Conservation (phyloP, 306 rosid species). For the Begonia masoniana region DNA sequence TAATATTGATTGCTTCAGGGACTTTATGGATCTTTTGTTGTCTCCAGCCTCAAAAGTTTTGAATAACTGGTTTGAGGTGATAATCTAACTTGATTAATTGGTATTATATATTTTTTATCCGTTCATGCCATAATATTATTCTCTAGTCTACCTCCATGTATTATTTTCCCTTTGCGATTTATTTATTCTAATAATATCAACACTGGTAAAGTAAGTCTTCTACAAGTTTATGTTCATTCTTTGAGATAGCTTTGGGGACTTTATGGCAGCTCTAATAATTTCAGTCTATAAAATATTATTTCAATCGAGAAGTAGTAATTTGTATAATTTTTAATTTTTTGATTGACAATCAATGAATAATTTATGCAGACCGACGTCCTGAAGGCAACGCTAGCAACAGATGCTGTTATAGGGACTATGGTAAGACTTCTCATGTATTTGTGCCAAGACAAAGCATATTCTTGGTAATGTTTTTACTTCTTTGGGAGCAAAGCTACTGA, state of each 20-base stretch:
- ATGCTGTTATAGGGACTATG: slow-evolving; percentile 78
- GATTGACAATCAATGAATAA: not conserved
- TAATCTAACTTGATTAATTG: slow-evolving; percentile 3
- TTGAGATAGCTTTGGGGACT: too few species aligned
- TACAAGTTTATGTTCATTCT: too few species aligned
- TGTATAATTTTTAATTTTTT: too few species aligned
- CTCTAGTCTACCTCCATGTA: too few species aligned
- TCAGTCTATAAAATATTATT: slow-evolving; percentile 1
- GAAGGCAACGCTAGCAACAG: slow-evolving; percentile 89
- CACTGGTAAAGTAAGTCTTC: too few species aligned
- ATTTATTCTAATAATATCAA: too few species aligned
- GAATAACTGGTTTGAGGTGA: slow-evolving; percentile 96
- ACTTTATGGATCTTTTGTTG: slow-evolving; percentile 74
- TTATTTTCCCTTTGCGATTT: too few species aligned
- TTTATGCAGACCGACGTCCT: slow-evolving; percentile 63
- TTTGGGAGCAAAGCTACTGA: not conserved
- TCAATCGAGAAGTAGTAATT: not conserved
- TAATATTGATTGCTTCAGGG: slow-evolving; percentile 30
- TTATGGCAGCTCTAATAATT: too few species aligned
- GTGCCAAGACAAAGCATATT: not conserved
- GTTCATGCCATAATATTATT: too few species aligned
- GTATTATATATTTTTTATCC: too few species aligned
- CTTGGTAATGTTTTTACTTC: not conserved
- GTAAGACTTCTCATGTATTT: slow-evolving; percentile 33
- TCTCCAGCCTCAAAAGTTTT: slow-evolving; percentile 87